Evolutionary conservation across 2,329 filamentous ascomycete species (phyloP).

Genomic region (Annulohypoxylon truncatum): DNA sequence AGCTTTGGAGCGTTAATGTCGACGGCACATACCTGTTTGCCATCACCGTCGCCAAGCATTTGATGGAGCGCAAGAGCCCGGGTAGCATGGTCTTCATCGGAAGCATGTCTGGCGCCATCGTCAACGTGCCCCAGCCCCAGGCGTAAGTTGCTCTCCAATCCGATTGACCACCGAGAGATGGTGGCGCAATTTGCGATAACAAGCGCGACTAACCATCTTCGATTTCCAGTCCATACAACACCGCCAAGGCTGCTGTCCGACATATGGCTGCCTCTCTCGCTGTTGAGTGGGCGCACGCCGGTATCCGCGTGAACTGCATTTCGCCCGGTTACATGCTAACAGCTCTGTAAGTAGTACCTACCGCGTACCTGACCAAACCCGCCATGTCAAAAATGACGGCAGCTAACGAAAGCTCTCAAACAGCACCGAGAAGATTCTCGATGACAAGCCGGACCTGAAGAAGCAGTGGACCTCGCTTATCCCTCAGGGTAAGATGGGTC

Average conservation of each 20-base stretch:
- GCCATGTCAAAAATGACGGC: slow-evolving; percentile 1
- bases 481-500: slow-evolving; percentile 92
- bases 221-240: slow-evolving; percentile 79
- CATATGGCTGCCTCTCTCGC: slow-evolving; percentile 89
- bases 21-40: slow-evolving; percentile 92
- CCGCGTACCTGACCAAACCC: background rate
- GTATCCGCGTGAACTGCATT: slow-evolving; percentile 95
- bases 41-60: slow-evolving; percentile 83
- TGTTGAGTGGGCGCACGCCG: slow-evolving; percentile 90
- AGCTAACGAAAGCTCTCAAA: slow-evolving; percentile 31
- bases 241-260: slow-evolving; percentile 89
- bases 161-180: background rate
- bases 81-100: slow-evolving; percentile 96
- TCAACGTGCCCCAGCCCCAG: slow-evolving; percentile 95
- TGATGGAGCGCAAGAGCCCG: slow-evolving; percentile 81
- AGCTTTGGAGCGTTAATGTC: slow-evolving; percentile 95
- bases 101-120: slow-evolving; percentile 92
- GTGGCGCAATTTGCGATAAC: slow-evolving; percentile 2
- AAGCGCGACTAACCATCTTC: slow-evolving; percentile 28
- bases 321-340: slow-evolving; percentile 97
- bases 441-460: slow-evolving; percentile 91
- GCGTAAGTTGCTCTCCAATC: slow-evolving; percentile 59
- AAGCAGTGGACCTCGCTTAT: slow-evolving; percentile 93
- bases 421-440: slow-evolving; percentile 92
- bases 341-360: slow-evolving; percentile 74